Conservation (phyloP, 805 yeast genomes). For the Starmerella sp. region DNA sequence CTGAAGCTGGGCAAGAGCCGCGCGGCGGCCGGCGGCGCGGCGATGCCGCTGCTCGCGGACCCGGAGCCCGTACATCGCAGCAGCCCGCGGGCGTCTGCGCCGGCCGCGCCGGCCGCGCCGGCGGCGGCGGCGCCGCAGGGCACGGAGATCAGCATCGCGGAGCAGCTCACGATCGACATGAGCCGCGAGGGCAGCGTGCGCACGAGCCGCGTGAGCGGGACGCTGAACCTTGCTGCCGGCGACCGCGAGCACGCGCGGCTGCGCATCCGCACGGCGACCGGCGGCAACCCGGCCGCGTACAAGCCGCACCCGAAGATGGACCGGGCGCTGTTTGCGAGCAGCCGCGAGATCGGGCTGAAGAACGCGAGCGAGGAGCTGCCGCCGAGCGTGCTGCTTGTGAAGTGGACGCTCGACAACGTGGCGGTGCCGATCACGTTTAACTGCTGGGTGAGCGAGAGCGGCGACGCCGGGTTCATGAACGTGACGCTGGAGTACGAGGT, state of each 20-base stretch:
- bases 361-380: constrained; percentile 78
- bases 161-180: constrained; percentile 64
- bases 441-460: constrained; percentile 64
- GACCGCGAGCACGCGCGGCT: constrained; percentile 60
- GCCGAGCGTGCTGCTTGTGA: constrained; percentile 76
- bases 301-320: constrained; percentile 97
- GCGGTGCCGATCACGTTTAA: constrained; percentile 62
- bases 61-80: constrained; percentile 24
- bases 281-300: constrained; percentile 49
- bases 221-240: constrained; percentile 75
- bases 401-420: constrained; percentile 67
- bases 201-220: constrained; percentile 74
- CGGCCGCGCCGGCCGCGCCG: constrained; percentile 1
- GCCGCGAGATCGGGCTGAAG: constrained; percentile 56
- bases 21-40: constrained; percentile 18
- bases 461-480: constrained; percentile 46
- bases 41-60: constrained; percentile 27
- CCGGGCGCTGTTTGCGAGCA: constrained; percentile 50
- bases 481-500: constrained; percentile 86
- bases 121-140: constrained; percentile 40
- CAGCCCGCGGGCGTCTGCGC: constrained; percentile 5
- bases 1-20: constrained; percentile 60
- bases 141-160: constrained; percentile 64
- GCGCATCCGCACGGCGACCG: constrained; percentile 46
- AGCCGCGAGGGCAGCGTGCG: constrained; percentile 63